These are phyloP conservation scores for Trichoderma asperelloides DNA, from an alignment of 495 filamentous ascomycete species.

Conservation along the genomic window DNA sequence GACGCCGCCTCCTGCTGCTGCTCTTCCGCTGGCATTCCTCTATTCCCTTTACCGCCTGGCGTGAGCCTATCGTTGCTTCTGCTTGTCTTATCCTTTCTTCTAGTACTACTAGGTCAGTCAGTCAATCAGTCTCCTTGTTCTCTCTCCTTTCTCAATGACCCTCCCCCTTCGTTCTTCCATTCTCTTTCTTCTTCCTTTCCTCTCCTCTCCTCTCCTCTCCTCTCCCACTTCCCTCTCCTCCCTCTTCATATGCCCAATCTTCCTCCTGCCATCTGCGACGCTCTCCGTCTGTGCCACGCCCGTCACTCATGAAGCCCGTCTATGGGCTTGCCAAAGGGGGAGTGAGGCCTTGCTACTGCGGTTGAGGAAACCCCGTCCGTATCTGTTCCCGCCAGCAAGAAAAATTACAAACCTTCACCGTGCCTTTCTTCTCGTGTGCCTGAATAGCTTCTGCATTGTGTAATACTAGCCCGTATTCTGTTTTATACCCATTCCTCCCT, in stretches of 20 bases:
- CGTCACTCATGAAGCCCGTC: slow-evolving; percentile 10
- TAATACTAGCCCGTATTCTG: slow-evolving; percentile 16
- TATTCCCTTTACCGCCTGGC: slow-evolving; percentile 12
- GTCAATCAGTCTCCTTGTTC: not conserved
- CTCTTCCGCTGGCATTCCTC: slow-evolving; percentile 14
- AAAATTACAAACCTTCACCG: not conserved
- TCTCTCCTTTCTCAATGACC: slow-evolving; percentile 17
- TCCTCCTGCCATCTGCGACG: slow-evolving; percentile 19
- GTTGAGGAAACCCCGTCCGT: not conserved
- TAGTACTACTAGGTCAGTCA: slow-evolving; percentile 10
- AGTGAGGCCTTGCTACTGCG: slow-evolving; percentile 6
- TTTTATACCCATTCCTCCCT: not conserved
- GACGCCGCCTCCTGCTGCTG: slow-evolving; percentile 9
- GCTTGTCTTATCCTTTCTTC: slow-evolving; percentile 2
- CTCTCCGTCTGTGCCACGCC: slow-evolving; percentile 18
- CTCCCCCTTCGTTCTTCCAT: slow-evolving; percentile 15
- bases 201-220: slow-evolving; percentile 19
- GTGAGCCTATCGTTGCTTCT: slow-evolving; percentile 3
- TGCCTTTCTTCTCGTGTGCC: not conserved
- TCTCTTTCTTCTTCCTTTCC: slow-evolving; percentile 18
- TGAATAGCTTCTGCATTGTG: slow-evolving; percentile 15
- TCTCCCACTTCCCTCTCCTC: slow-evolving; percentile 21
- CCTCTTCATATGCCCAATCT: slow-evolving; percentile 19
- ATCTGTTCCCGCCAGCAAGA: not conserved
- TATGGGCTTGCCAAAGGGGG: slow-evolving; percentile 7